Conservation (phyloP, 1,139 yeast genomes). For the Nakaseomyces sp. region DNA sequence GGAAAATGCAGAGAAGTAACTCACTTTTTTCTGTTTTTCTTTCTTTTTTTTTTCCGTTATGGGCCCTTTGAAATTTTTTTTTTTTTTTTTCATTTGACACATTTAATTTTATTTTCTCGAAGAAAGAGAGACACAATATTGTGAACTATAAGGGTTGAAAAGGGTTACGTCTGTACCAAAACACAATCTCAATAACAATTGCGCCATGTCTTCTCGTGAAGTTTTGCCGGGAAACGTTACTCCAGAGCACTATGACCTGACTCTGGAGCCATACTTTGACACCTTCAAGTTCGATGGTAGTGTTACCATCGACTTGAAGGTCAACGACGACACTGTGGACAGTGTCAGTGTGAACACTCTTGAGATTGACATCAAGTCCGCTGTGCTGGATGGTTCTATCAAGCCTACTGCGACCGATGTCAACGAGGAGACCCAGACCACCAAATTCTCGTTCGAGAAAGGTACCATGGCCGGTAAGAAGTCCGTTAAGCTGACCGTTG, state of each 20-base stretch:
- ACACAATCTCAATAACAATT: background rate
- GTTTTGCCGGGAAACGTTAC: constrained; percentile 61
- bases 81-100: constrained; percentile 1
- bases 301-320: constrained; percentile 53
- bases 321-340: constrained; percentile 36
- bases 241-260: constrained; percentile 59
- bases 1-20: constrained; percentile 3
- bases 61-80: background rate
- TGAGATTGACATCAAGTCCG: constrained; percentile 53
- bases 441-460: constrained; percentile 46
- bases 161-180: background rate
- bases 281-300: constrained; percentile 61
- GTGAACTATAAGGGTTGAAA: no score
- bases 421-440: constrained; percentile 53
- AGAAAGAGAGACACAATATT: background rate
- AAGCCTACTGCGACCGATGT: constrained; percentile 31
- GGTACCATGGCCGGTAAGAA: constrained; percentile 31
- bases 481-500: constrained; percentile 38
- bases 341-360: constrained; percentile 41
- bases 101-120: background rate
- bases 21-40: constrained; percentile 3
- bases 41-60: background rate
- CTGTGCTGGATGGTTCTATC: constrained; percentile 37
- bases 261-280: constrained; percentile 60
- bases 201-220: constrained; percentile 35